Conservation (phyloP, 2,329 filamentous ascomycete genomes). For the Exophiala dermatitidis region DNA sequence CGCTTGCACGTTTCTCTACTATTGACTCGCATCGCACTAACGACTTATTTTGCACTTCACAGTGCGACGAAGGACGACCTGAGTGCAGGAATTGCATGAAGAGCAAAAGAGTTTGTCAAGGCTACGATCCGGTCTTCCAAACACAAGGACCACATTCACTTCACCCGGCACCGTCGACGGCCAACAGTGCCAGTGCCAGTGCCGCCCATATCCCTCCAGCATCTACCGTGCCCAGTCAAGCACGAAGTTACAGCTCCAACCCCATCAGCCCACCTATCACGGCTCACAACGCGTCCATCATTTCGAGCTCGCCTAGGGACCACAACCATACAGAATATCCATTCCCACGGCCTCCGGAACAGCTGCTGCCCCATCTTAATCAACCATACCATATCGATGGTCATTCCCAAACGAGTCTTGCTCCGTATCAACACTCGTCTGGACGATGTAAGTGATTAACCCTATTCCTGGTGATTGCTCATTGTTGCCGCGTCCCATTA, state of each 20-base stretch:
- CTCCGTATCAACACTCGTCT: conserved; percentile 14
- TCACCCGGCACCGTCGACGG: conserved; percentile 49
- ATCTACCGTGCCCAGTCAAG: conserved; percentile 7
- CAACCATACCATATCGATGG: conserved; percentile 26
- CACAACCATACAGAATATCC: conserved; percentile 22
- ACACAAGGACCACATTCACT: conserved; percentile 47
- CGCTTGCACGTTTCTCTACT: neutral
- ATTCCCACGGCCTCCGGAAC: conserved; percentile 22
- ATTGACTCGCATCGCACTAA: conserved; percentile 10
- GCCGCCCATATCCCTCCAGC: conserved; percentile 32
- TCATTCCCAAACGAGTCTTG: conserved; percentile 12
- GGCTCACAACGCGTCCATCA: conserved; percentile 15
- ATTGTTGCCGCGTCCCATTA: too few relatives aligned
- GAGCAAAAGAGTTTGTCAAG: conserved; percentile 60
- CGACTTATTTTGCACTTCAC: conserved; percentile 22
- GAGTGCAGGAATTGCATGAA: conserved; percentile 68
- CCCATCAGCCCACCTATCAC: conserved; percentile 18
- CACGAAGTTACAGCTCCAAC: conserved; percentile 9
- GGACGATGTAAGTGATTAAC: conserved; percentile 19
- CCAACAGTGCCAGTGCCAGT: conserved; percentile 17
- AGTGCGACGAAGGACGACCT: conserved; percentile 96
- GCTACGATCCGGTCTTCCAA: conserved; percentile 64
- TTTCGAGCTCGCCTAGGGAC: conserved; percentile 22
- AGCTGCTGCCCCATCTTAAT: conserved; percentile 23
- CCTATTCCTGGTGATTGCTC: too few relatives aligned